Percentiles rank a stretch among this genome's conserved stretches.
These are phyloP conservation scores for Rhipidocladum racemiflorum DNA, from an alignment of 176 grass and related monocot genomes.

Conservation along the genomic window DNA sequence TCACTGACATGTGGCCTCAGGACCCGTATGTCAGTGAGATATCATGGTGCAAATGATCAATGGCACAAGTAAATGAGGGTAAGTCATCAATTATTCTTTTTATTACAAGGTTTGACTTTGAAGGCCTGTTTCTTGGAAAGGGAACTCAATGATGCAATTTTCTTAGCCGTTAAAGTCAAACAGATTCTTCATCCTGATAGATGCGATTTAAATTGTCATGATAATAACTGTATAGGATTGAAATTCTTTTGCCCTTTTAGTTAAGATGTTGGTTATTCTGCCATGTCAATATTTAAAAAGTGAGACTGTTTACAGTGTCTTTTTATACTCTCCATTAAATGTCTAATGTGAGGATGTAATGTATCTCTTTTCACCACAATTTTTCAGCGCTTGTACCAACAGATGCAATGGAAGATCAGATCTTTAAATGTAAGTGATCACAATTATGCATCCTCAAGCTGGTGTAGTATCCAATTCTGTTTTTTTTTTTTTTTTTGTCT, in stretches of 20 bases:
- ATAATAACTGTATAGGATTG: conserved; percentile 4
- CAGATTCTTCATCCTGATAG: neutral
- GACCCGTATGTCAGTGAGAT: no score
- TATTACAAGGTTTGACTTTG: conserved; percentile 3
- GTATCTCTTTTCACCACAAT: conserved; percentile 23
- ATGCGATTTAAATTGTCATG: neutral
- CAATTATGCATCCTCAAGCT: conserved; percentile 24
- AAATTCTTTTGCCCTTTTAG: neutral
- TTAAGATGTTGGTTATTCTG: neutral
- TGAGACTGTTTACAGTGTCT: neutral
- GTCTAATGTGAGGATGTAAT: conserved; percentile 16
- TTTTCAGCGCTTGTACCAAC: conserved; percentile 82
- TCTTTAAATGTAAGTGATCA: conserved; percentile 67
- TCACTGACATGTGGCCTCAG: no score
- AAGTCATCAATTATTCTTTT: no score
- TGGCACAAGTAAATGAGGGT: no score
- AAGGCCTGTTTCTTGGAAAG: neutral
- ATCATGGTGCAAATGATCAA: no score
- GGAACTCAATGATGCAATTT: neutral
- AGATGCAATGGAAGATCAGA: conserved; percentile 88
- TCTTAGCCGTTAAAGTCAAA: neutral
- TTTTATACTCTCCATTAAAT: neutral
- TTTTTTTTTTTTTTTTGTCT: neutral
- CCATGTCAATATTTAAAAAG: neutral
- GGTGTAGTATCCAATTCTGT: conserved; percentile 17